Evolutionary conservation across 2,329 filamentous ascomycete species (phyloP).

Genomic region (Phaeosphaeria sp.): DNA sequence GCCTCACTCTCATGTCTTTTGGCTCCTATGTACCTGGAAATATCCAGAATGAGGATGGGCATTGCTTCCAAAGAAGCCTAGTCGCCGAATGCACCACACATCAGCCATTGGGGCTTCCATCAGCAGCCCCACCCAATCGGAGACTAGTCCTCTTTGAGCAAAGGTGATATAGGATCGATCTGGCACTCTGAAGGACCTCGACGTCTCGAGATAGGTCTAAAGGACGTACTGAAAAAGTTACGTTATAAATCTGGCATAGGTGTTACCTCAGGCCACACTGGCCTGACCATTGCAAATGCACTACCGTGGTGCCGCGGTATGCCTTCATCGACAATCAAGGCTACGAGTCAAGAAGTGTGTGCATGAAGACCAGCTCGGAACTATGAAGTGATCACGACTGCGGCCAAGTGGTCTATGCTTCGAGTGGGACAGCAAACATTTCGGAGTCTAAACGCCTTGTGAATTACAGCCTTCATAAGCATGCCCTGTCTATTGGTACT

Average conservation of each 20-base stretch:
- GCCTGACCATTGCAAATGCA: neutral
- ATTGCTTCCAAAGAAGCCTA: conserved; percentile 10
- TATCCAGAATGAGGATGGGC: neutral
- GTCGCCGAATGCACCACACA: conserved; percentile 11
- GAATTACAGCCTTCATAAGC: neutral
- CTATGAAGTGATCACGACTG: neutral
- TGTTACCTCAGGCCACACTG: neutral
- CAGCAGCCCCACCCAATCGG: conserved; percentile 1
- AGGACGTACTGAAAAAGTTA: neutral
- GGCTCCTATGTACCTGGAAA: neutral
- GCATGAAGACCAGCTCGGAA: neutral
- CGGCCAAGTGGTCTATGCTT: neutral
- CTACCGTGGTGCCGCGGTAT: neutral
- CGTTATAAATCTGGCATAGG: neutral
- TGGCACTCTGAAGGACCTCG: neutral
- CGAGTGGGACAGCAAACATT: neutral
- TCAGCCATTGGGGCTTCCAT: conserved; percentile 1
- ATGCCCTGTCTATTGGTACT: no score
- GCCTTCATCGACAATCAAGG: neutral
- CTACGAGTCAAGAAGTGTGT: neutral
- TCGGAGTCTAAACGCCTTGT: conserved; percentile 7
- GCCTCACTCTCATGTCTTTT: neutral
- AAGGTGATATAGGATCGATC: neutral
- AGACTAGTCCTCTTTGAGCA: conserved; percentile 10
- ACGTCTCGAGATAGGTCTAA: neutral